Base-by-base conservation (phyloP, 345 rosid genomes). In the Isatis tinctoria region DNA sequence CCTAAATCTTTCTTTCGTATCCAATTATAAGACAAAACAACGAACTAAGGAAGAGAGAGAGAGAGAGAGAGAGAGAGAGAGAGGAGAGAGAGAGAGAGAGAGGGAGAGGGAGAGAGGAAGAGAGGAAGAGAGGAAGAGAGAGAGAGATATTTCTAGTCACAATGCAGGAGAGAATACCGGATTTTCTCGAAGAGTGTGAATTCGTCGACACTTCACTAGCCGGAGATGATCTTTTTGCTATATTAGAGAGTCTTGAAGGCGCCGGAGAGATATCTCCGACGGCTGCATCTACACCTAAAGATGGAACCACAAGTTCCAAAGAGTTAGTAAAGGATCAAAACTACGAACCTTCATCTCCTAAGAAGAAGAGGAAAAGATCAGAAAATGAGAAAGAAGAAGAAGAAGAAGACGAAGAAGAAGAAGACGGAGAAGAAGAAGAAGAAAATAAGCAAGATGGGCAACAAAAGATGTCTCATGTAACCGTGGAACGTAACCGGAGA, bases 401-500 rank as follows among this genome's bases (percentile, higher is more conserved):
- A 11, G 74, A 78, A 11, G 73, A 65, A 17, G 79, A 75, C 10
- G 79, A 71, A 4, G 70, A 16, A 17, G 74, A 67, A 5, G 61
- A 12, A 9, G 61, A 32, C 12, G 62, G 8, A 32, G 61, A 11
- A 59, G 87, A 78, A 17, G 82, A 75, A 63, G 82, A 74, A 40
- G 84, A 69, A 0, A 30, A 60, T 66, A 64, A 76, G 71, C 72
- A 79, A 5, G 95, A 91, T 53, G 93, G 88, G n/a, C 90, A 82
- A 53, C 89, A 80, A 28, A 82, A 83, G 77, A 74, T 89, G 74
- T 89, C 98, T 60, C 99, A 96, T 69, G 92, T 92, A 14, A 89
- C 96, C 2, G 96, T 96, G 72, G 99, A 96, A 74, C 89, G 98
- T 18, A 96, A 96, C 84, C 87, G 99, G 78, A 82, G 99, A 73